Evolutionary conservation across 768 basidiomycete genomes (phyloP).

Genomic region (Tulasnella calospora): DNA sequence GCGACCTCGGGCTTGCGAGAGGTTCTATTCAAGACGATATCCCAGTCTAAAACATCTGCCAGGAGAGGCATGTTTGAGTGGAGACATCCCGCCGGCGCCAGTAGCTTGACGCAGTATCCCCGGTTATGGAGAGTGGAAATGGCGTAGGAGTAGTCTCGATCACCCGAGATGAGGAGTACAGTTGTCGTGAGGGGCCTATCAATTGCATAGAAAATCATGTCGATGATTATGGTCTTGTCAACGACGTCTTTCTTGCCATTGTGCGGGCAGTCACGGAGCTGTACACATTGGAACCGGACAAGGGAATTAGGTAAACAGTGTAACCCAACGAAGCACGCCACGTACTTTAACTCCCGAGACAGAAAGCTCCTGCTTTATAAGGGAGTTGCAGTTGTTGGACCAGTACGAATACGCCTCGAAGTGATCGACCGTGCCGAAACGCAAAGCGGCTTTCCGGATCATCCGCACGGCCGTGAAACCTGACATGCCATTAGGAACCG

Average conservation of each 20-base stretch:
- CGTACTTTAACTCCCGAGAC: constrained; percentile 47
- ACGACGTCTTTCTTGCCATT: constrained; percentile 37
- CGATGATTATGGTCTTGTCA: constrained; percentile 56
- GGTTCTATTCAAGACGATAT: not conserved
- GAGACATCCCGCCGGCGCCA: constrained; percentile 37
- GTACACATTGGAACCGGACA: constrained; percentile 37
- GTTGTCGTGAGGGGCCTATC: constrained; percentile 53
- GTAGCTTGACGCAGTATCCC: constrained; percentile 49
- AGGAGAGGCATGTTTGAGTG: not conserved
- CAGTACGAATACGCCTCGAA: constrained; percentile 53
- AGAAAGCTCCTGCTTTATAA: constrained; percentile 38
- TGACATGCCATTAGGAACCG: constrained; percentile 33
- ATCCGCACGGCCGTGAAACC: not conserved
- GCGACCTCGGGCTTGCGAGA: not conserved
- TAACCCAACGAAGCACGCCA: constrained; percentile 37
- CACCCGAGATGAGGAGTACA: constrained; percentile 58
- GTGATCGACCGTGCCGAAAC: constrained; percentile 23
- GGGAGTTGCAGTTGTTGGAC: constrained; percentile 38
- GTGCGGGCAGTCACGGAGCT: constrained; percentile 27
- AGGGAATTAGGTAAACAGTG: constrained; percentile 41
- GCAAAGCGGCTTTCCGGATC: constrained; percentile 17
- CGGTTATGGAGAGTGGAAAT: constrained; percentile 53
- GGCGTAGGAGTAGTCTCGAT: constrained; percentile 62
- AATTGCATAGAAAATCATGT: constrained; percentile 62
- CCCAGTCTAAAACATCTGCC: not conserved